A percentile compares a stretch with the other conserved stretches of the same genome.
These are phyloP conservation scores for Phytophthora melonis DNA, from an alignment of 352 stramenopile genomes.

Conservation along the genomic window DNA sequence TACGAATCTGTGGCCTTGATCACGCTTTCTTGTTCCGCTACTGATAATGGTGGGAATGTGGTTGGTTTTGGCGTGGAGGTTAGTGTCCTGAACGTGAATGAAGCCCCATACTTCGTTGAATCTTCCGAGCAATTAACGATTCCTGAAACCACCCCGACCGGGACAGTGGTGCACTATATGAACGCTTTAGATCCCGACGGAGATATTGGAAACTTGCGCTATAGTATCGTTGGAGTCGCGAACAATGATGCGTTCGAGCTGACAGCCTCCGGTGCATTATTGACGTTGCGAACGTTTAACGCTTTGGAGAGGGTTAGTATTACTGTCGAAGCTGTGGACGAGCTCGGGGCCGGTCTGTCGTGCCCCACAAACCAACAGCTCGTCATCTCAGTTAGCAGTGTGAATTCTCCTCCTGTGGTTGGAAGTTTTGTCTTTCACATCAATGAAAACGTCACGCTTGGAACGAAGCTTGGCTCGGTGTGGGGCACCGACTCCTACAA, in stretches of 20 bases:
- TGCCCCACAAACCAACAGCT: slow-evolving; percentile 22
- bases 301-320: slow-evolving; percentile 26
- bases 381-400: slow-evolving; percentile 28
- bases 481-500: slow-evolving; percentile 42
- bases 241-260: slow-evolving; percentile 11
- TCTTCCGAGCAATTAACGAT: slow-evolving; percentile 16
- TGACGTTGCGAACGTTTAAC: slow-evolving; percentile 1
- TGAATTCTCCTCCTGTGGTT: slow-evolving; percentile 30
- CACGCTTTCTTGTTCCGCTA: slow-evolving; percentile 24
- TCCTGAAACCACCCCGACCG: slow-evolving; percentile 18
- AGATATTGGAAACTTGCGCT: slow-evolving; percentile 12
- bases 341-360: slow-evolving; percentile 19
- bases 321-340: slow-evolving; percentile 26
- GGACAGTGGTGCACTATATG: slow-evolving; percentile 18
- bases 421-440: slow-evolving; percentile 31
- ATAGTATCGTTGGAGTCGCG: slow-evolving; percentile 19
- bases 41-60: slow-evolving; percentile 21
- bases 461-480: slow-evolving; percentile 46
- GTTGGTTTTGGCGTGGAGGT: slow-evolving; percentile 30
- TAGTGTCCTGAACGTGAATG: slow-evolving; percentile 29
- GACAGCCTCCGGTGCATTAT: slow-evolving; percentile 11
- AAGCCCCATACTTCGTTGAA: slow-evolving; percentile 32
- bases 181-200: slow-evolving; percentile 32
- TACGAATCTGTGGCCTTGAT: slow-evolving; percentile 24
- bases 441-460: slow-evolving; percentile 24